Evolutionary conservation across 176 grass and related monocot species (phyloP), one percentile per base, ranked within the genome.

Genomic region (Musa itinerans): DNA sequence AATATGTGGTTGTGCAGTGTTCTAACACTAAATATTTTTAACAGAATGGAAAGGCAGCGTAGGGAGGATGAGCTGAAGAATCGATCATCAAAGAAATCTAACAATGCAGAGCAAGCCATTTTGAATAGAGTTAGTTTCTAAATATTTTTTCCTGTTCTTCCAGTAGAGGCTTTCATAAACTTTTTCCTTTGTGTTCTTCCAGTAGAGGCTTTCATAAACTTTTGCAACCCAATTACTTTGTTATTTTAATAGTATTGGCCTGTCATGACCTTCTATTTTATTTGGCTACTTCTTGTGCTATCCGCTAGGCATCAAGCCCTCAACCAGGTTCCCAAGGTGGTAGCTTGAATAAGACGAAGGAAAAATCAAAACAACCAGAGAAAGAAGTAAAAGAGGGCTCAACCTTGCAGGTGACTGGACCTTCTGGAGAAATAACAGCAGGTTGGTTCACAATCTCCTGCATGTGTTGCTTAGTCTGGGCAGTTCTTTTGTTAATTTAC

Each of bases 381-480:
- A 97, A 86, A 61, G 81, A 87, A 52, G 61, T 69, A 68, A 96
- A 92, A 86, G 83, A 89, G 43, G 50, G 89, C 63, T 84, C 87
- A 57, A 87, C 81, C 77, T 82, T 92, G 79, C 92, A 92, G 81
- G 78, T 96, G 82, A 75, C 86, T 76, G 92, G 92, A 48, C 77
- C 87, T 54, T 70, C 79, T 69, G 89, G 92, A 83, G 92, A 96
- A 96, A 96, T 96, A 79, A 87, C 83, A 54, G 89, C 89, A 53
- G 92, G 89, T 96, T 84, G 73, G 64, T 16, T 70, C 52, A 66
- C 71, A 59, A 51, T 20, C 2, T 50, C 9, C 49, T 1, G 2
- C 19, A 71, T 71, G 15, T 50, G 50, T 9, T 71, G 1, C 43
- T 50, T 20, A 9, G 10, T 71, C 3, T 68, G 15, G 11, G 29